phyloP scores from a whole-genome alignment of 2,329 filamentous ascomycete genomes.

The Huntiella omanensis region DNA sequence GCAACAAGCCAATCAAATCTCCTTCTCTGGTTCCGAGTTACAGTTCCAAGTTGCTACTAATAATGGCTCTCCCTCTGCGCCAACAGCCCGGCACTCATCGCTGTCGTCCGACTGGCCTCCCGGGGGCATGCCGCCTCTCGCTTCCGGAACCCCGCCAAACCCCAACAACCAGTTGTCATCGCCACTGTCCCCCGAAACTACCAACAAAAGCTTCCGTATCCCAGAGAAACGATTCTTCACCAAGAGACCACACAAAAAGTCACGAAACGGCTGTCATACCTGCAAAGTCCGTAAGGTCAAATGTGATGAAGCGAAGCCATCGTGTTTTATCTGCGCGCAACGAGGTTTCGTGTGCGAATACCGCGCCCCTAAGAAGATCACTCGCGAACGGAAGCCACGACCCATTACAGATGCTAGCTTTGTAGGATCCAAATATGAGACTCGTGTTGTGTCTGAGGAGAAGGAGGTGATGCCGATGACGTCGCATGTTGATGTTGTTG shows the following conservation, averaged over 20 bases:
- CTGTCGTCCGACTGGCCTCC: no score
- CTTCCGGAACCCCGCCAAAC: no score
- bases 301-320: slow-evolving; percentile 32
- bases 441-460: neutral
- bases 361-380: slow-evolving; percentile 13
- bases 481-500: slow-evolving; percentile 19
- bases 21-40: no score
- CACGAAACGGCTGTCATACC: slow-evolving; percentile 31
- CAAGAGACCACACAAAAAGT: slow-evolving; percentile 38
- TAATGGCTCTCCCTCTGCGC: no score
- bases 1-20: no score
- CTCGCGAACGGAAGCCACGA: neutral
- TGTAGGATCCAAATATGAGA: neutral
- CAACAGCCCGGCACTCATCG: no score
- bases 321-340: slow-evolving; percentile 29
- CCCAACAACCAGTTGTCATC: no score
- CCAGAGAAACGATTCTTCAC: slow-evolving; percentile 10
- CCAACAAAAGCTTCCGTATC: neutral
- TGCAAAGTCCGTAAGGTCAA: slow-evolving; percentile 38
- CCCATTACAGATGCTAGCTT: neutral
- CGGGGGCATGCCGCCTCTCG: no score
- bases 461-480: neutral
- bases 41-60: no score
- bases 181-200: no score
- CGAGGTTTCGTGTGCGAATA: slow-evolving; percentile 31